Conservation (phyloP, 768 basidiomycete genomes). For the Amanita pallidorosea region DNA sequence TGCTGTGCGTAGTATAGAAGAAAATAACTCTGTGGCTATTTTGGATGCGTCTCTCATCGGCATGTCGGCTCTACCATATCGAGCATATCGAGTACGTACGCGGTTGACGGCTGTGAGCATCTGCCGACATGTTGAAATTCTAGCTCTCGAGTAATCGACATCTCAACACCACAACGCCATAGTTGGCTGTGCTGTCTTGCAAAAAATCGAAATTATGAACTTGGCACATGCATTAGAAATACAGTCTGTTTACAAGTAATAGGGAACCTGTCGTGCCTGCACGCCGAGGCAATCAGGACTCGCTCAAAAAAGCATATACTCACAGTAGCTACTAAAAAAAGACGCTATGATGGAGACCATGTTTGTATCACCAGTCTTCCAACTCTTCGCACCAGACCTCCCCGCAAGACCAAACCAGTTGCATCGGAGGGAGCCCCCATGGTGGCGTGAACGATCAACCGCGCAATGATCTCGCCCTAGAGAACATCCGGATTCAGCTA, state of each 20-base stretch:
- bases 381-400: not conserved
- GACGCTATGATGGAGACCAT: constrained; percentile 1
- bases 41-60: too few species aligned
- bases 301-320: not conserved
- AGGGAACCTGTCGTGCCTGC: not conserved
- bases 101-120: too few species aligned
- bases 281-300: not conserved
- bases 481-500: not conserved
- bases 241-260: not conserved
- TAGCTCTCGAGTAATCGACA: too few species aligned
- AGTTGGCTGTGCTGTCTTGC: too few species aligned
- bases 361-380: not conserved
- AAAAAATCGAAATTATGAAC: not conserved
- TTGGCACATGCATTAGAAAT: not conserved
- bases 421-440: constrained; percentile 11
- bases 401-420: not conserved
- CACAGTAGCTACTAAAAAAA: not conserved
- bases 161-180: not conserved
- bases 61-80: too few species aligned
- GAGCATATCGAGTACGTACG: too few species aligned
- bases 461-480: constrained; percentile 77
- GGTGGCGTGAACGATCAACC: constrained; percentile 59
- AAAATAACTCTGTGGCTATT: not conserved
- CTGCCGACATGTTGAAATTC: too few species aligned
- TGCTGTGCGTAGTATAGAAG: not conserved